These are phyloP conservation scores for Lentinula sp. DNA, from an alignment of 768 basidiomycete species.

Conservation along the genomic window DNA sequence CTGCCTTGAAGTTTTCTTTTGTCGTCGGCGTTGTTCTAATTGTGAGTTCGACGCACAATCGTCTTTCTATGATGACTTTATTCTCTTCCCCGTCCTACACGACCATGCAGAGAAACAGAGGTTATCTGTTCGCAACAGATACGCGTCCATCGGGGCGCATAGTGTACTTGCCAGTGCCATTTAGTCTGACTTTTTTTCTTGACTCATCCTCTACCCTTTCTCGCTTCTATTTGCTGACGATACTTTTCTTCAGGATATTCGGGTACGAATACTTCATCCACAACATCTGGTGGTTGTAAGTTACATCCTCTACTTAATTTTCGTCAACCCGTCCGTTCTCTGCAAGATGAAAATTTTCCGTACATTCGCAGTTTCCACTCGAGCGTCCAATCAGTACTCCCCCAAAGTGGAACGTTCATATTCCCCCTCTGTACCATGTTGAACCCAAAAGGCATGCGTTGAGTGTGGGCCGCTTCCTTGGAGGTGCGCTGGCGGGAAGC, in stretches of 20 bases:
- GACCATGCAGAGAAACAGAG: slow-evolving; percentile 85
- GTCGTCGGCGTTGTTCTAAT: too few relatives aligned
- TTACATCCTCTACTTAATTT: not conserved
- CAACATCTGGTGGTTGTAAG: not conserved
- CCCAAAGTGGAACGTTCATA: slow-evolving; percentile 61
- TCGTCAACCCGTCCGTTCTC: slow-evolving; percentile 11
- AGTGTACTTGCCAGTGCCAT: slow-evolving; percentile 89
- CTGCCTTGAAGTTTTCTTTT: too few relatives aligned
- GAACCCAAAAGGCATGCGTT: slow-evolving; percentile 62
- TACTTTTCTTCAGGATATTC: too few relatives aligned
- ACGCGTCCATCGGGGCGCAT: slow-evolving; percentile 50
- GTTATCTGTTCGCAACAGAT: slow-evolving; percentile 72
- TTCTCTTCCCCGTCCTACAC: slow-evolving; percentile 92
- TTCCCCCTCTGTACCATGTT: slow-evolving; percentile 55
- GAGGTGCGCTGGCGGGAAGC: slow-evolving; percentile 68
- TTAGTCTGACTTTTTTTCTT: slow-evolving; percentile 55
- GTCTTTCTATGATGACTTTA: slow-evolving; percentile 49
- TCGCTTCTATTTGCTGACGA: too few relatives aligned
- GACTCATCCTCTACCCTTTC: not conserved
- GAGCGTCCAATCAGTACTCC: slow-evolving; percentile 73
- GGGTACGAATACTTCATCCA: too few relatives aligned
- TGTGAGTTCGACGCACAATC: not conserved
- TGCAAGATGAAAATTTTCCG: slow-evolving; percentile 49
- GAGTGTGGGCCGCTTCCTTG: slow-evolving; percentile 57
- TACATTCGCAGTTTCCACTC: slow-evolving; percentile 88